Base-by-base conservation (phyloP, 1,284 basidiomycete genomes). In the Melampsora americana region DNA sequence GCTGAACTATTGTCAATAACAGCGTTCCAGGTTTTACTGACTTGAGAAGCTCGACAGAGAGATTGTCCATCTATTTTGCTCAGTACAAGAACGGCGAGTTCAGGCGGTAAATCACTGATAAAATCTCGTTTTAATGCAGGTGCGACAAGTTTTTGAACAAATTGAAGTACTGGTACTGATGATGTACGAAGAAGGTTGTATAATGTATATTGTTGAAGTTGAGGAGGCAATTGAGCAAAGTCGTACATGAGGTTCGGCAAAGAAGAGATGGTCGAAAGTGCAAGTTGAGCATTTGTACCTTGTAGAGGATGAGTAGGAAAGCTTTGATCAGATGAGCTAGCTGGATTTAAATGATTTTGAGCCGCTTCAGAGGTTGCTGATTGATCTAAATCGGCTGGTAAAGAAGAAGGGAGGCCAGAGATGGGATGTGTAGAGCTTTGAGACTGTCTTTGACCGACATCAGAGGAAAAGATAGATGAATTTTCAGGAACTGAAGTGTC, bases 41-140 rank as follows among this genome's bases (percentile, higher is more conserved):
- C 92, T 35, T 90, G 86, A 14, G 90, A 90, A 20, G 91, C 90
- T 48, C 90, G 89, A 53, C 90, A 88, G 61, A 94, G 87, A 23
- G 90, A 88, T 6, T 88, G 86, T 79, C 89, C 90, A 2, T 90
- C 88, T 28, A 94, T 87, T 81, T 87, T 91, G 79, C 88, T 89
- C 77, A 94, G 86, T 77, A 94, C 86, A 77, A 90, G 88, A 0
- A 90, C 90, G 66, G 91, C 89, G 64, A 94, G 88, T 80, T 94
- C 92, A 26, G 91, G 89, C 9, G 92, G 92, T 6, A 94, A 86
- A 60, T 92, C 87, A 1, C 89, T 90, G 78, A 94, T 86, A 82
- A 93, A 94, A 83, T 94, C 92, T 79, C 92, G 89, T 26, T 91
- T 90, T 32, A 94, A 85, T 7, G 90, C 92, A 39, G 92, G 91